Evolutionary conservation across 257 asterid genomes (phyloP), one percentile per base, ranked within the genome.

Genomic region (Perilla frutescens): DNA sequence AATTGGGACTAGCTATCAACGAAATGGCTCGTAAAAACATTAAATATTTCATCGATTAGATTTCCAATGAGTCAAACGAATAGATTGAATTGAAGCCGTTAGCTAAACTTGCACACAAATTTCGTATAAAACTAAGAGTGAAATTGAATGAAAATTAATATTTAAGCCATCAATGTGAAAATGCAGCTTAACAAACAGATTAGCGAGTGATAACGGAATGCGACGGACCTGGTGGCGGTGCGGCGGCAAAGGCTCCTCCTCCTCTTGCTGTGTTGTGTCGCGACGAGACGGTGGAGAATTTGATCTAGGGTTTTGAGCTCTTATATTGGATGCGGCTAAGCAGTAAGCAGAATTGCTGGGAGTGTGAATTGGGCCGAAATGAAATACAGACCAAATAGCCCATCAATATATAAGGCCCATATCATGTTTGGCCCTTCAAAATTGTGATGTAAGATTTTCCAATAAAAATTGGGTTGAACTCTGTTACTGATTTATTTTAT

Each of bases 261-360:
- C 71, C 80, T 59, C 56, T 71, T 6, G 31, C 51, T 57, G 66
- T 54, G 34, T 26, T 60, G 53, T 43, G 76, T 32, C 57, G 47
- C 62, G 4, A 49, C 47, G 66, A 45, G 61, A 11, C 51, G 67
- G 40, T 11, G 51, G 4, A 4, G 45, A 14, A 4, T 7, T 1
- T 2, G 6, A 7, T 31, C 11, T 76, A 76, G 75, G 79, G 74
- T 75, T 75, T 58, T 34, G 69, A 47, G 70, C 14, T 13, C 41
- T 59, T 76, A 75, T 47, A 67, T 36, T 65, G 9, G 37, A 55
- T 31, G 4, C n/a, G 47, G 49, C 26, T 63, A 6, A 7, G 5
- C 11, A 8, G 26, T 20, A 1, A 20, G 26, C 26, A 20, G 26
- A 0, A 9, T 20, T 20, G 9, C 4, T 26, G 72, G 20, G 37